Evolutionary conservation across 352 stramenopile genomes (phyloP), one percentile per base, ranked within the genome.

Genomic region (Pythium aquatile): DNA sequence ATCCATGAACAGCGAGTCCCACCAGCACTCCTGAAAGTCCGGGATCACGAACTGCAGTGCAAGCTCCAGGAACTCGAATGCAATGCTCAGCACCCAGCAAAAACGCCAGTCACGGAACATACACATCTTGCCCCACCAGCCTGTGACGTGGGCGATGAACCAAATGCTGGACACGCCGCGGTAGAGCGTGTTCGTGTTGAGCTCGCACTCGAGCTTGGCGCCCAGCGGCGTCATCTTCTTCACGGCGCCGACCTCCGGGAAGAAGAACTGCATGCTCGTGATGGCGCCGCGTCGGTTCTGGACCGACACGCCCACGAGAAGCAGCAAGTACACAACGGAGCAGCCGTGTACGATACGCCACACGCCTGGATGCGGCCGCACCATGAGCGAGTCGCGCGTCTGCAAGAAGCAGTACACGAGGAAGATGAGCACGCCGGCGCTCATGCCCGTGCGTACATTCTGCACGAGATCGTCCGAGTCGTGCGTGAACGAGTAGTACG

Each of bases 11-110:
- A 98, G 62, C 44, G 91, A 97, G 66, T 98, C 93, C 93, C 93
- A 98, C 90, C 91, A 98, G 73, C 93, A 98, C 73, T 98, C 93
- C 64, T 97, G 87, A 65, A 98, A 98, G 67, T 98, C 91, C 0
- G 92, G 85, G 49, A 96, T 95, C 33, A 97, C 76, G 74, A 95
- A 96, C 64, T 97, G 83, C 17, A 96, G 71, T 14, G 88, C 79
- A 16, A 96, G 76, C 60, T 98, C 93, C 26, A 98, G 70, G 29
- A 94, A 70, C 75, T 98, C 93, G 61, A 98, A 98, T 54, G 85
- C 78, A 48, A 97, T 82, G 57, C 80, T 92, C 24, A 97, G 77
- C 57, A 97, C 81, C 90, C 86, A 97, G 68, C 90, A 97, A 46
- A 98, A 90, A n/a, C 85, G 74, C 90, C 90, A 97, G 78, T 97